Conservation (phyloP, 2,329 filamentous ascomycete species). For the Teratosphaeria gauchensis region DNA sequence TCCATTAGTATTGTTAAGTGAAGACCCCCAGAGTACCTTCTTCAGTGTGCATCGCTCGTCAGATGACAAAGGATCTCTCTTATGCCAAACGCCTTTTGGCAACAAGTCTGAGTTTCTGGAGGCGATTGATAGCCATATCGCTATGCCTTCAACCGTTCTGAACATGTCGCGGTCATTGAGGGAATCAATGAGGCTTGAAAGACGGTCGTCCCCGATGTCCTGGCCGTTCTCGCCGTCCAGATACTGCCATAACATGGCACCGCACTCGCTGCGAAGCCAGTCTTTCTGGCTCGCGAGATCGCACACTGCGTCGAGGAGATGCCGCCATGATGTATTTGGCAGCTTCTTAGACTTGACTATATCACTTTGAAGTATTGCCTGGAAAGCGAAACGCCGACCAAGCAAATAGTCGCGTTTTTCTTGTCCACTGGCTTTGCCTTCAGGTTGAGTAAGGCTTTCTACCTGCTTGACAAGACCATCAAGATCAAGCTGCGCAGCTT, state of each 20-base stretch:
- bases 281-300: conserved; percentile 70
- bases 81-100: conserved; percentile 62
- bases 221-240: conserved; percentile 30
- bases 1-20: conserved; percentile 40
- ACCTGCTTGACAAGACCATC: conserved; percentile 41
- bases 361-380: conserved; percentile 72
- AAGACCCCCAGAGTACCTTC: conserved; percentile 70
- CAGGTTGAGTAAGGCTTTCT: conserved; percentile 42
- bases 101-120: conserved; percentile 54
- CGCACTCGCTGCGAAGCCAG: conserved; percentile 83
- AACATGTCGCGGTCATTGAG: conserved; percentile 47
- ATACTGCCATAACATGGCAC: conserved; percentile 67
- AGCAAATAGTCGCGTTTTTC: conserved; percentile 81
- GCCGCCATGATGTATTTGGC: conserved; percentile 49
- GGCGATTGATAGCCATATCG: conserved; percentile 69
- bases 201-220: conserved; percentile 6
- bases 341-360: conserved; percentile 54
- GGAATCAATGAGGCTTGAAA: conserved; percentile 16
- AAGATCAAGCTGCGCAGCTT: conserved; percentile 14
- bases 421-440: conserved; percentile 49
- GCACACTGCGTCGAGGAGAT: conserved; percentile 63
- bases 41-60: conserved; percentile 61
- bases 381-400: conserved; percentile 76
- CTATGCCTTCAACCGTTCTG: conserved; percentile 79
- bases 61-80: conserved; percentile 59